Base-by-base conservation (phyloP, 2,329 filamentous ascomycete species). In the Arthroderma uncinatum region DNA sequence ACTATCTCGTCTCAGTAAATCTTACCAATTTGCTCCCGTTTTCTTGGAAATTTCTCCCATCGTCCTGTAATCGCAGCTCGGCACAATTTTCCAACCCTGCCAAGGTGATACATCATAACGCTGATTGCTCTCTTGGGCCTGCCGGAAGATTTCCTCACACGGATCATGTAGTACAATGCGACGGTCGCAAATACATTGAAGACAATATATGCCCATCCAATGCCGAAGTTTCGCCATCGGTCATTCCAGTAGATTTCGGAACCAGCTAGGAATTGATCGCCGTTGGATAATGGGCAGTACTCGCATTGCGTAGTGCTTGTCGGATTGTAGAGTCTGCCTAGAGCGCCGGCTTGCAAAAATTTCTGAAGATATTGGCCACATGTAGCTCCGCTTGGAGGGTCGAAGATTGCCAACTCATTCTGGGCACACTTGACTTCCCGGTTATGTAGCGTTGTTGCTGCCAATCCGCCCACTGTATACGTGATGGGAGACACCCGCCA, bases 401-500 rank as follows among this genome's bases (percentile, higher is more conserved):
- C 69, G 65, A 95, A 85, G n/a, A 72, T 67, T 21, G 88, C 75
- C 59, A 81, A 78, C 68, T 95, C 90, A 66, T 86, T 87, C 4
- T 68, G 62, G 0, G 86, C 81, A 69, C 90, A 95, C 0, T 68
- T 63, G 33, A 92, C 82, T 0, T 72, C 53, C 0, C 81, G 82
- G 64, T 86, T 84, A 40, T 86, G 86, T 4, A 95, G 74, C 2
- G 82, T 87, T 0, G 80, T 81, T 0, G 84, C 79, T 0, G 92
- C 70, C 74, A 95, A 83, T 21, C 84, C 87, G 8, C 80, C 79
- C 25, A 92, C 82, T 14, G 93, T 74, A 68, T 95, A 95, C 0
- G 86, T 91, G 64, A 95, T 87, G 0, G 90, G 89, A 0, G 85
- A 89, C 53, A 90, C 73, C 50, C 86, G 82, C 71, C 92, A 92